Evolutionary conservation across 2,329 filamentous ascomycete species (phyloP), one percentile per base, ranked within the genome.

Genomic region (Davidsoniella neocaledoniae): DNA sequence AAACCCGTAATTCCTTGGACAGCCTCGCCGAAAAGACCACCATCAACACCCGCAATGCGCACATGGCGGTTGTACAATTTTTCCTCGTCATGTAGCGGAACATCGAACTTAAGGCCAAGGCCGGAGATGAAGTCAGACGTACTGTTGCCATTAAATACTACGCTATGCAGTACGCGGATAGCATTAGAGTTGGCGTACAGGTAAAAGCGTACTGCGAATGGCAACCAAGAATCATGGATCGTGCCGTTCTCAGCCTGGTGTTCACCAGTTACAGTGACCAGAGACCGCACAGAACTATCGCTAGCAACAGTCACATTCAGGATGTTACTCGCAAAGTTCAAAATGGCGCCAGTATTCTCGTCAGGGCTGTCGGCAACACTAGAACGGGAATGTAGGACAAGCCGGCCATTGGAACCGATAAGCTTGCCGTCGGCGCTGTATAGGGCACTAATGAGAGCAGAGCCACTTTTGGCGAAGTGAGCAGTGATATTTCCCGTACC

Each of bases 1-100:
- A 80, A 61, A 1, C 77, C 77, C 0, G 76, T 77, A 10, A 81
- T 66, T 1, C 76, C 75, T 55, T 77, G 69, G 0, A 79, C 72
- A 0, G 73, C 72, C 57, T 81, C 77, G 17, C 65, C 68, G 0
- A 81, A 61, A 5, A 79, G 58, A 0, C 75, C 75, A 0, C 72
- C 72, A 2, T 73, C 66, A 0, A 69, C 67, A 10, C 75, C 74
- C 0, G 73, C 69, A 17, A 80, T 64, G 7, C 75, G 64, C 5
- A 80, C 59, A 50, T 80, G 76, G 2, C 76, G 73, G 58, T 81
- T 68, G 57, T 77, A 77, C 6, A 12, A 4, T 5, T 72, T 57
- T 52, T 75, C 65, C 37, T 76, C 70, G 0, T 61, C 66, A 2
- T 62, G 61, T 0, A 80, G 63, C 0, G 76, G 76, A 0, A 80